Evolutionary conservation across 768 basidiomycete genomes (phyloP), one percentile per base, ranked within the genome.

Genomic region (Lepiota brunneoincarnata): DNA sequence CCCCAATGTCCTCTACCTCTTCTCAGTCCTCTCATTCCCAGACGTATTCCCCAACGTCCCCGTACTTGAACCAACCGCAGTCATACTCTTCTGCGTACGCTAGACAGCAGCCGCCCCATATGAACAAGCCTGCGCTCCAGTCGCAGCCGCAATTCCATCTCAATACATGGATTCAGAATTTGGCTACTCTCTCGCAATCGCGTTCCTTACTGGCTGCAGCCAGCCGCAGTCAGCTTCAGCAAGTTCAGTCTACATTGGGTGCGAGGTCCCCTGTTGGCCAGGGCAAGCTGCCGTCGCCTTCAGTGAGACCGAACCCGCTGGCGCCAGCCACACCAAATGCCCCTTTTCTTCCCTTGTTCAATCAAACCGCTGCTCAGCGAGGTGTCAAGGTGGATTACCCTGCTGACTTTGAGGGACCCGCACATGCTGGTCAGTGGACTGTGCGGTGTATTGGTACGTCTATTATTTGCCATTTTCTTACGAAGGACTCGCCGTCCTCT

Each of bases 341-440:
- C 15, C 81, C 87, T 12, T 88, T 86, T 66, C 69, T 91, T 36
- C 83, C 88, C 0, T 63, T 86, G 26, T 90, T 91, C 68, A 90
- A 90, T 65, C 84, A 90, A 69, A 82, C 80, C 2, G 86, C 86
- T 40, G 69, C 74, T 42, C 87, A 89, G 60, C 80, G 87, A 37
- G 76, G 84, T 41, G 72, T 88, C 54, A 72, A 67, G 18, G 78
- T 89, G 7, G 77, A 82, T 47, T 91, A 89, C 60, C 70, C 74
- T 11, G 79, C 84, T 4, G 67, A 74, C 43, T 84, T 85, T 59
- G 69, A 71, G 26, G 89, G 88, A 38, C 87, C 86, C 15, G 70
- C 83, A 4, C 88, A 91, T 60, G 82, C 86, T 21, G 81, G 83
- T 23, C 75, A 73, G 55, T 91, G 89, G 89, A 73, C 66, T 36